Base-by-base conservation (phyloP, 2,329 filamentous ascomycete genomes). In the Fusarium subtropicale region DNA sequence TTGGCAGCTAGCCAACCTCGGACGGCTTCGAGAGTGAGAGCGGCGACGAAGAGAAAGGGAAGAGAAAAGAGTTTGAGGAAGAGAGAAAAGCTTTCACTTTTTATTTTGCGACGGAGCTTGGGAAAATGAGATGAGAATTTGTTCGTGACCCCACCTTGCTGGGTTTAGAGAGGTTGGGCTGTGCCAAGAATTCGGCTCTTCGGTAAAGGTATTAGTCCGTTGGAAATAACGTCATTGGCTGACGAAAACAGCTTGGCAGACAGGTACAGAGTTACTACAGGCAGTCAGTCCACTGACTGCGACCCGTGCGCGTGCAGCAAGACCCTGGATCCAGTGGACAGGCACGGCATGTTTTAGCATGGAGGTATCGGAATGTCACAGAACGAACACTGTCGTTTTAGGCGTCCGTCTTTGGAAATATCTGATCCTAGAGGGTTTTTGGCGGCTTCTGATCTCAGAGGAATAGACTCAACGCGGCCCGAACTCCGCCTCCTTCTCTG, bases 1-100 rank as follows among this genome's bases (percentile, higher is more conserved):
- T 71, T 70, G 81, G 81, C 82, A 79, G 79, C 64, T 73, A 52
- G 73, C 78, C 81, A 84, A 82, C 82, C 80, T 78, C 71, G 70
- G 68, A 71, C 71, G 76, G 73, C 74, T 71, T 74, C 65, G 59
- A 63, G 53, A 58, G 72, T 46, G 68, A 61, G 61, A 74, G 69
- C 66, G 68, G 52, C 66, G 71, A 54, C 65, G 62, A 70, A 56
- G 64, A 59, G 52, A 66, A 69, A 64, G 45, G 50, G 66, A 65
- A 57, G 36, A 47, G 28, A 31, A 46, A 34, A 60, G 60, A 54
- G 41, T 45, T 44, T 51, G 60, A 64, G 51, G 56, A 55, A 60
- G 60, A 57, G 52, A 68, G 46, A 62, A 64, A 56, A 64, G 22
- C 68, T 61, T 71, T 73, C 66, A 69, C 53, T 61, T 59, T 69